Base-by-base conservation (phyloP, 306 rosid species). In the Acacia acuminata region DNA sequence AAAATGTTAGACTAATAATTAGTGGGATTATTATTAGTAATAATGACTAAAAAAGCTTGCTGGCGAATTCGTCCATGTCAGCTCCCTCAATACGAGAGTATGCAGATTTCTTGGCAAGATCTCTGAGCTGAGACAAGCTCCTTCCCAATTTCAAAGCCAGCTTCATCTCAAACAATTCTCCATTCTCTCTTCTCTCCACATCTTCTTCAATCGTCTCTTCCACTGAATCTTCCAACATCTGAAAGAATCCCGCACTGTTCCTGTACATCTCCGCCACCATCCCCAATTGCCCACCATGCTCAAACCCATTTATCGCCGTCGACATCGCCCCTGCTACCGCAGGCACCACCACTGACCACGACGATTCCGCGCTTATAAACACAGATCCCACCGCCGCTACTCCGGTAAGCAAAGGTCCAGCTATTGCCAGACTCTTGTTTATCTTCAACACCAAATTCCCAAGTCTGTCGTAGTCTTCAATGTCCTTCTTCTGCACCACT, bases 231-330 rank as follows among this genome's bases (percentile, higher is more conserved):
- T 92, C 92, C 38, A 94, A 7, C 12, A 53, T 43, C 67, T 78
- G 38, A 34, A 94, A 94, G 69, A 88, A 88, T 4, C 97, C 98
- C 2, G 87, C 92, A 8, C 90, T 79, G 80, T 78, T 81, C 43
- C 95, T 86, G 9, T 91, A 92, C 95, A 94, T 89, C 81, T 94
- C 97, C 3, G 88, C 68, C 74, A 94, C 94, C 98, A 90, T 94
- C 7, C 97, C 98, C 9, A 94, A 75, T 78, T 94, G 98, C 0
- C 81, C 92, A 11, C 97, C 97, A 30, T 94, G 98, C 55, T 87
- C 90, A 0, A 94, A 85, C 0, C 90, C 58, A 76, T 89, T 94
- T 7, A 88, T 85, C 19, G 82, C 87, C 0, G 84, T 84, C 1
- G 91, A 94, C 38, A 92, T 77, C 1, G 97, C 87, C 15, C 98